Evolutionary conservation across 805 yeast species (phyloP).

Genomic region (Wickerhamiella sergipiensis): DNA sequence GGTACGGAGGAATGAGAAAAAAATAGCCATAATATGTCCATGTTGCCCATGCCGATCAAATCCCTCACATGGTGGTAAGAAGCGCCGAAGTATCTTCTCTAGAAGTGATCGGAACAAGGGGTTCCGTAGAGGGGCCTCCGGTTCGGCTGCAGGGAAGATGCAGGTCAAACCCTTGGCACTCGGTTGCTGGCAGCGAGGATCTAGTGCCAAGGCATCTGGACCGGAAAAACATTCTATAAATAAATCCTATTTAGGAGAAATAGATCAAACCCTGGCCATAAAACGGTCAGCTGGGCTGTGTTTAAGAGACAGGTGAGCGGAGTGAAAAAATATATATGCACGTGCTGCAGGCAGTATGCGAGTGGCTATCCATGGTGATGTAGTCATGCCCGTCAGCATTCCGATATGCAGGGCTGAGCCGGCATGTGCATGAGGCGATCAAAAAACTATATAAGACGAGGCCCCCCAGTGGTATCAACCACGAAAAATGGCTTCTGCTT

Average conservation of each 20-base stretch:
- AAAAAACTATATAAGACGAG: neutral
- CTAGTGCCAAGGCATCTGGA: neutral
- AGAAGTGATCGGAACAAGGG: neutral
- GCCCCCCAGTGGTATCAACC: too few species aligned
- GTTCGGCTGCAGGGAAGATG: neutral
- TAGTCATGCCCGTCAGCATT: neutral
- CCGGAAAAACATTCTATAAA: neutral
- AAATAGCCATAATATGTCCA: neutral
- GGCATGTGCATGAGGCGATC: neutral
- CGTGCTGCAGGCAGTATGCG: neutral
- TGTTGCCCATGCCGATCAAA: too few species aligned
- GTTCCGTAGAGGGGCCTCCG: neutral
- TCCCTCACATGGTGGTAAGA: too few species aligned
- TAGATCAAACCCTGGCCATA: too few species aligned
- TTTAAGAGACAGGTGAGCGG: too few species aligned
- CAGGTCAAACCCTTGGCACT: neutral
- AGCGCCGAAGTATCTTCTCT: too few species aligned
- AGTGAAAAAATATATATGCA: neutral
- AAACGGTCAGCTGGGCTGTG: too few species aligned
- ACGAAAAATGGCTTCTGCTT: neutral
- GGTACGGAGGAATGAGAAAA: neutral
- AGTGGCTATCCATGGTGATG: neutral
- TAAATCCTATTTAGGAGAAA: too few species aligned
- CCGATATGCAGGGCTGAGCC: neutral
- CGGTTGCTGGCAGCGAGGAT: neutral